Conservation (phyloP, 306 rosid genomes). For the Nissolia schottii region DNA sequence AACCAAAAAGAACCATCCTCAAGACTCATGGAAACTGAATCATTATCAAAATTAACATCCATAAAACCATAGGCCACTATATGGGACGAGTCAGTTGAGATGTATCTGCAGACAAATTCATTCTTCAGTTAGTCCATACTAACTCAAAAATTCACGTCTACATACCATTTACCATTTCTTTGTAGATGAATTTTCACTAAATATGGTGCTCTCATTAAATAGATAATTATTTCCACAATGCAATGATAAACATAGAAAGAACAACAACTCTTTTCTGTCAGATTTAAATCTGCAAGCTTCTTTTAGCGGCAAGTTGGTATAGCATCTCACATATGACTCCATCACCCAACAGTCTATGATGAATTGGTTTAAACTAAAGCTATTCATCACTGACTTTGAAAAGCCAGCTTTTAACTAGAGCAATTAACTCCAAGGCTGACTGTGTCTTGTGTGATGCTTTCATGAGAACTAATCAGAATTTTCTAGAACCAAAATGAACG, state of each 20-base stretch:
- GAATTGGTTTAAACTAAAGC: too few relatives aligned
- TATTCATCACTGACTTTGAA: not conserved
- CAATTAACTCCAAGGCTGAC: not conserved
- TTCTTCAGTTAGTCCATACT: slow-evolving; percentile 23
- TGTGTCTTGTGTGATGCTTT: not conserved
- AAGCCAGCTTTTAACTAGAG: not conserved
- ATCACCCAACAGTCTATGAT: not conserved
- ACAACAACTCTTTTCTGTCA: not conserved
- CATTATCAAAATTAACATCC: slow-evolving; percentile 43
- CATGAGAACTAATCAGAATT: not conserved
- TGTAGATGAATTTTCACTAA: not conserved
- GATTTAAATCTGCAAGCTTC: not conserved
- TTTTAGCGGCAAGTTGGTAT: not conserved
- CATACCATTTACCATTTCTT: not conserved
- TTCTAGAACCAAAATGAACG: not conserved
- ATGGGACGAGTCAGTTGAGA: slow-evolving; percentile 53
- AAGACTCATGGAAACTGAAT: slow-evolving; percentile 30
- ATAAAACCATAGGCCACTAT: slow-evolving; percentile 69
- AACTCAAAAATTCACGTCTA: not conserved
- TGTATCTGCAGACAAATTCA: slow-evolving; percentile 44
- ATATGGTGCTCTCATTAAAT: not conserved
- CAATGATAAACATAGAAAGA: not conserved
- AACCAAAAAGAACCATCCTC: slow-evolving; percentile 56
- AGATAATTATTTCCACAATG: not conserved
- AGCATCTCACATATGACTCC: not conserved